Evolutionary conservation across 495 filamentous ascomycete genomes (phyloP).

Genomic region (Penicillium psychrofluorescens): DNA sequence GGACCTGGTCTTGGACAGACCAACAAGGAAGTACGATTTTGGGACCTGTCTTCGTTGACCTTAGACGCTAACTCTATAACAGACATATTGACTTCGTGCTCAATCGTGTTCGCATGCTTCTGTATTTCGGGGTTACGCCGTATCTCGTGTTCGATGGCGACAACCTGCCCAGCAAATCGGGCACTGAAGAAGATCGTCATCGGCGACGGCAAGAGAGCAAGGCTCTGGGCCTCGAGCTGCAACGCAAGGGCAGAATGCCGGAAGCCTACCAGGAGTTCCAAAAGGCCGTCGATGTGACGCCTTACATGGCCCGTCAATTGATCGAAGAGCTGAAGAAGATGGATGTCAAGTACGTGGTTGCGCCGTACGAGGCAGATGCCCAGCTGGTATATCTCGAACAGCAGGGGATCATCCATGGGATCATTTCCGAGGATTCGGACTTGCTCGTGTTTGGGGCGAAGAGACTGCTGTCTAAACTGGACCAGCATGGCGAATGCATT

Average conservation of each 20-base stretch:
- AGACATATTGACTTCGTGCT: constrained; percentile 92
- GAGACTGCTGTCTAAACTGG: constrained; percentile 85
- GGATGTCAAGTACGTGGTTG: constrained; percentile 81
- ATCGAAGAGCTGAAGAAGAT: constrained; percentile 85
- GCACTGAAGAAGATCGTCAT: constrained; percentile 69
- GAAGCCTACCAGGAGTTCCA: constrained; percentile 85
- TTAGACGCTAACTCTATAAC: constrained; percentile 2
- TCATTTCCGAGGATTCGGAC: constrained; percentile 96
- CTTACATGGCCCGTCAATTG: constrained; percentile 84
- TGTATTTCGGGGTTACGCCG: constrained; percentile 84
- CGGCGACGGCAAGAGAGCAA: constrained; percentile 67
- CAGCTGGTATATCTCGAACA: constrained; percentile 92
- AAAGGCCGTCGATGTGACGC: constrained; percentile 93
- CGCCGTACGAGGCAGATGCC: constrained; percentile 95
- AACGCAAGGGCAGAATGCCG: constrained; percentile 67
- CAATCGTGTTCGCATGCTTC: constrained; percentile 83
- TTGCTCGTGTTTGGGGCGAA: constrained; percentile 91
- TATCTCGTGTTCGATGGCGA: constrained; percentile 97
- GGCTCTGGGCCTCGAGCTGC: constrained; percentile 65
- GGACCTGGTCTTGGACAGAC: constrained; percentile 81
- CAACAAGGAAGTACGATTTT: constrained; percentile 64
- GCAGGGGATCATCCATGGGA: constrained; percentile 72
- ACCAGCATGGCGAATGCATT: constrained; percentile 85
- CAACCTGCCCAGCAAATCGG: constrained; percentile 88
- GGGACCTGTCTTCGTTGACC: too few species aligned